phyloP scores from a whole-genome alignment of 2,329 filamentous ascomycete species.

The Aureobasidium sp. region DNA sequence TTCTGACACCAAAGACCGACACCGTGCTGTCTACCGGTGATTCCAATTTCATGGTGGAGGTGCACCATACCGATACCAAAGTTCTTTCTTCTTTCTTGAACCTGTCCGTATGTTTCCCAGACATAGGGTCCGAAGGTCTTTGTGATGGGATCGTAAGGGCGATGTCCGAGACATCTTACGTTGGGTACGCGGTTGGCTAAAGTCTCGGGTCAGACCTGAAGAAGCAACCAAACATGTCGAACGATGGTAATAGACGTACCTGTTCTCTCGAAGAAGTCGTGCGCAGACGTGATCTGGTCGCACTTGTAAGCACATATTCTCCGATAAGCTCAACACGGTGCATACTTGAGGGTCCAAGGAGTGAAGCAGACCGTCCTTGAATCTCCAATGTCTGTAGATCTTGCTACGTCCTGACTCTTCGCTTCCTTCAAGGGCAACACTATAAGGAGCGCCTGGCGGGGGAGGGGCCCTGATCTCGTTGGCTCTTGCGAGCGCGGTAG shows the following conservation, averaged over 20 bases:
- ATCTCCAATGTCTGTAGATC: constrained; percentile 78
- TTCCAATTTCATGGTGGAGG: constrained; percentile 65
- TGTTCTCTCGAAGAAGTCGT: constrained; percentile 72
- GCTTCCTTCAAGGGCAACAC: constrained; percentile 67
- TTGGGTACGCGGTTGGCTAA: constrained; percentile 54
- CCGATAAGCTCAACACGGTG: constrained; percentile 69
- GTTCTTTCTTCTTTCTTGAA: constrained; percentile 72
- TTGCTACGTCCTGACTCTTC: constrained; percentile 64
- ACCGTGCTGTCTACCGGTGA: constrained; percentile 61
- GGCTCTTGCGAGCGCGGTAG: constrained; percentile 24
- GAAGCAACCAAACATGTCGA: neutral
- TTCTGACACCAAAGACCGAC: constrained; percentile 84
- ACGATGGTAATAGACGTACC: constrained; percentile 29
- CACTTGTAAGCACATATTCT: constrained; percentile 32
- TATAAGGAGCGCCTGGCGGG: constrained; percentile 69
- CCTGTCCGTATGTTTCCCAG: constrained; percentile 76
- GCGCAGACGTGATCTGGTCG: constrained; percentile 54
- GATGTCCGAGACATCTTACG: constrained; percentile 68
- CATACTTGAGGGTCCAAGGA: constrained; percentile 58
- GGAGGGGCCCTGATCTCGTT: constrained; percentile 55
- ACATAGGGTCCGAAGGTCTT: constrained; percentile 70
- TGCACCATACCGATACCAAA: constrained; percentile 81
- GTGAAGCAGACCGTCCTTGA: constrained; percentile 63
- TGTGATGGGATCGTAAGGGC: constrained; percentile 68
- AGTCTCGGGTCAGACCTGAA: neutral